Evolutionary conservation across 148 eudicot species (phyloP).

Genomic region (Linanthus parryae): DNA sequence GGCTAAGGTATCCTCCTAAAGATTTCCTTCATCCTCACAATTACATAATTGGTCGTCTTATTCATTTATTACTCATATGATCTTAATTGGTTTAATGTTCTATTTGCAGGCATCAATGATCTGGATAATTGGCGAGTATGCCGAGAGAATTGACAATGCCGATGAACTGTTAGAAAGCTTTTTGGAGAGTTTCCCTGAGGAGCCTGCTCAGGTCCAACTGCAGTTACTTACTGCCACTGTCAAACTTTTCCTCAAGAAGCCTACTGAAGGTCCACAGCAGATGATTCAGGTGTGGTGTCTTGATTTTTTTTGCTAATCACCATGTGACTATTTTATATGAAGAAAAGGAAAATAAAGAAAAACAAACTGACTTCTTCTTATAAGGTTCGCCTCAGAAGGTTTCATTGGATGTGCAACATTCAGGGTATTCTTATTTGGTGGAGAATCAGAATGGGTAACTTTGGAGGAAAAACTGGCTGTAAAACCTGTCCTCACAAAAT

Average conservation of each 20-base stretch:
- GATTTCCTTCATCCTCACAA: no score
- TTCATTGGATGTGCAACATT: no score
- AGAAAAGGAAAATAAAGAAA: no score
- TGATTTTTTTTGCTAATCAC: not conserved
- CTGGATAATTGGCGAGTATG: conserved; percentile 99
- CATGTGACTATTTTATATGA: not conserved
- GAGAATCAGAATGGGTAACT: no score
- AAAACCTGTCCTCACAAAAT: no score
- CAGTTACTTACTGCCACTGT: conserved; percentile 94
- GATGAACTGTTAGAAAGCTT: conserved; percentile 97
- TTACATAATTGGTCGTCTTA: no score
- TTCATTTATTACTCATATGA: no score
- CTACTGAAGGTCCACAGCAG: conserved; percentile 99
- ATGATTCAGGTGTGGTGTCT: conserved; percentile 77
- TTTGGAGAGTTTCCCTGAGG: conserved; percentile 91
- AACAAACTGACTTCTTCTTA: no score
- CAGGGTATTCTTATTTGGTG: no score
- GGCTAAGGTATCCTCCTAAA: conserved; percentile 69
- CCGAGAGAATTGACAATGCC: conserved; percentile 98
- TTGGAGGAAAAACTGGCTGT: no score
- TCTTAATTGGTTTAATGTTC: not conserved
- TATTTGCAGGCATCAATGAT: conserved; percentile 84
- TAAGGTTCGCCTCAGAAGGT: no score
- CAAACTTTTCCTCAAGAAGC: conserved; percentile 95
- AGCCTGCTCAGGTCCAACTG: conserved; percentile 96